Evolutionary conservation across 2,329 filamentous ascomycete species (phyloP).

Genomic region (Leptoxyphium fumago): DNA sequence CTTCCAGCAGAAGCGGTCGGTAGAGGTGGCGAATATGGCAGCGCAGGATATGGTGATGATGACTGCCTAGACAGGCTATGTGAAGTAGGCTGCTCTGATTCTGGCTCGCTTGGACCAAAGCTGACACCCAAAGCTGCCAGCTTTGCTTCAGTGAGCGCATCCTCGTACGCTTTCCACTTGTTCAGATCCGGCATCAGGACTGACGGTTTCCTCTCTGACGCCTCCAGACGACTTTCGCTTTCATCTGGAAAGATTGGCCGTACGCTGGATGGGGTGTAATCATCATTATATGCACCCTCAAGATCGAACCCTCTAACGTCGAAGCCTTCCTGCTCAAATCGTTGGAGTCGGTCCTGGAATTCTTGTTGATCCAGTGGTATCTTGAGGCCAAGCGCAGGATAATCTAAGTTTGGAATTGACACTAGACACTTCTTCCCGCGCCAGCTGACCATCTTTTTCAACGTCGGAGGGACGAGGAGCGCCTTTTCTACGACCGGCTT

Average conservation of each 20-base stretch:
- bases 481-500: slow-evolving; percentile 1
- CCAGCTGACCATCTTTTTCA: slow-evolving; percentile 30
- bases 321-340: slow-evolving; percentile 57
- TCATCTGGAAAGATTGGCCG: slow-evolving; percentile 52
- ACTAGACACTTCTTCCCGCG: slow-evolving; percentile 32
- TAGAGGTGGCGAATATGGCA: slow-evolving; percentile 72
- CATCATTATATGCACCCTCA: background rate
- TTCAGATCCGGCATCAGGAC: slow-evolving; percentile 59
- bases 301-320: slow-evolving; percentile 54
- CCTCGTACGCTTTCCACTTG: slow-evolving; percentile 65
- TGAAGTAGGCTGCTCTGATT: slow-evolving; percentile 35
- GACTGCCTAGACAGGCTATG: slow-evolving; percentile 52
- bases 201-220: slow-evolving; percentile 37
- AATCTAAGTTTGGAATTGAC: slow-evolving; percentile 28
- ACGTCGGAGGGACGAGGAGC: slow-evolving; percentile 18
- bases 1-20: slow-evolving; percentile 66
- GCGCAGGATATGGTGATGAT: slow-evolving; percentile 58
- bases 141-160: slow-evolving; percentile 78
- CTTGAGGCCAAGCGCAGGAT: slow-evolving; percentile 26
- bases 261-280: slow-evolving; percentile 36
- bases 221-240: slow-evolving; percentile 31
- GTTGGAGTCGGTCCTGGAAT: slow-evolving; percentile 45
- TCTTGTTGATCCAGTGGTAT: slow-evolving; percentile 35
- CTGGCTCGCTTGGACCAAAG: slow-evolving; percentile 48
- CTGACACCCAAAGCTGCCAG: slow-evolving; percentile 80